Evolutionary conservation across 2,329 filamentous ascomycete species (phyloP), one percentile per base, ranked within the genome.

Genomic region (Chaetomium sp.): DNA sequence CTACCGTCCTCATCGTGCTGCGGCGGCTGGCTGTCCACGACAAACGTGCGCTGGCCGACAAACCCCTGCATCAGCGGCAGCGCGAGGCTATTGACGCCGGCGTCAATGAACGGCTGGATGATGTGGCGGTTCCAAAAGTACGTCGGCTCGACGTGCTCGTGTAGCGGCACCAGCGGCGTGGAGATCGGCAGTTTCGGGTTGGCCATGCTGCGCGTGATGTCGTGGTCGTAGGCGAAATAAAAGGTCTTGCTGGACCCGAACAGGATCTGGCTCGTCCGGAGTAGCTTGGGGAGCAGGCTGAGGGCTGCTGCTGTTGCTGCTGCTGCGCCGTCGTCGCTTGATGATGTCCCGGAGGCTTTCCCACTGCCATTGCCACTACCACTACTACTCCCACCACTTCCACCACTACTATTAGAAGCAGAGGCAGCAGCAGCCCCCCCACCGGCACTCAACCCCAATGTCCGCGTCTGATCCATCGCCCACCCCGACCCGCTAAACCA

Each of bases 91-190:
- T 90, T 82, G 27, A 89, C 82, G 0, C 87, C 85, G n/a, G 80
- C 78, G 14, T 88, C 80, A 48, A 90, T 80, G 59, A 99, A 91
- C 0, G 88, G 85, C 34, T 79, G 72, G 33, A 89, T 74, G 11
- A 96, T 78, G 66, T 90, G 78, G 33, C 79, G 79, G 66, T 99
- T 99, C 92, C 94, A 99, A 70, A 96, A 97, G 71, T 87, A 97
- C 67, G 85, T 71, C 36, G 82, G 80, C 68, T 96, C 89, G 27
- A 86, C 90, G 56, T 82, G 78, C 60, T 82, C 82, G 68, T 89
- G 80, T 4, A 96, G 74, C 5, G 91, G 85, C 4, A 81, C 62
- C 46, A 75, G 48, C 11, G 61, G 71, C 40, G 69, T 68, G 19
- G 19, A 27, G 52, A 70, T 69, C 58, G 80, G 69, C 53, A 62